These are phyloP conservation scores for Metarhizium robertsii DNA, from an alignment of 2,329 filamentous ascomycete genomes.

Conservation along the genomic window DNA sequence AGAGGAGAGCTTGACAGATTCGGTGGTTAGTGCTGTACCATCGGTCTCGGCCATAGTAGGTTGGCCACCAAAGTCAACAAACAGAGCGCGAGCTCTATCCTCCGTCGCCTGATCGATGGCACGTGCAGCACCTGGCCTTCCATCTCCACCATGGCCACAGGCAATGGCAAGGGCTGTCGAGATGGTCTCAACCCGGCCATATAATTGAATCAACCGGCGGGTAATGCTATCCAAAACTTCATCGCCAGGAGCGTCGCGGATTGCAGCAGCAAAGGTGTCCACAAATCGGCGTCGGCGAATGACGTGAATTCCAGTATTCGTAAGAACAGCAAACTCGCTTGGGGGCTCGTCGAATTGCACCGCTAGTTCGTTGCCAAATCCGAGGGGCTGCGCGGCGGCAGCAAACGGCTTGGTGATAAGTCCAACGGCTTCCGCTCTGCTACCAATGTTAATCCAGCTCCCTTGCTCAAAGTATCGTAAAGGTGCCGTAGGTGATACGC, in stretches of 20 bases:
- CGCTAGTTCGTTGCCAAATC: slow-evolving; percentile 91
- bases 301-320: slow-evolving; percentile 82
- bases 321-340: slow-evolving; percentile 82
- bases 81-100: slow-evolving; percentile 75
- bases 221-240: slow-evolving; percentile 77
- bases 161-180: slow-evolving; percentile 89
- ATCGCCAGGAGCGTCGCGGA: slow-evolving; percentile 63
- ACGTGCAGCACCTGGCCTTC: slow-evolving; percentile 59
- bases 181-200: slow-evolving; percentile 81
- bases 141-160: slow-evolving; percentile 82
- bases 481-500: slow-evolving; percentile 40
- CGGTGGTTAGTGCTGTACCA: slow-evolving; percentile 63
- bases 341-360: slow-evolving; percentile 85
- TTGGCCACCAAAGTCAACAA: slow-evolving; percentile 87
- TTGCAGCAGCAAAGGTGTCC: slow-evolving; percentile 80
- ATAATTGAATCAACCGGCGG: slow-evolving; percentile 73
- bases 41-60: slow-evolving; percentile 71
- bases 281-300: slow-evolving; percentile 77
- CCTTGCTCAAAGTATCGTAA: slow-evolving; percentile 68
- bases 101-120: slow-evolving; percentile 78
- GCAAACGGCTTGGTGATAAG: slow-evolving; percentile 65
- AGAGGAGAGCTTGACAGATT: slow-evolving; percentile 79
- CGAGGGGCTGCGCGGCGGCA: slow-evolving; percentile 56
- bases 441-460: slow-evolving; percentile 66
- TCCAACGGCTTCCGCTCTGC: slow-evolving; percentile 69